phyloP scores from a whole-genome alignment of 305 asterid species.

The Nicotiana rustica region DNA sequence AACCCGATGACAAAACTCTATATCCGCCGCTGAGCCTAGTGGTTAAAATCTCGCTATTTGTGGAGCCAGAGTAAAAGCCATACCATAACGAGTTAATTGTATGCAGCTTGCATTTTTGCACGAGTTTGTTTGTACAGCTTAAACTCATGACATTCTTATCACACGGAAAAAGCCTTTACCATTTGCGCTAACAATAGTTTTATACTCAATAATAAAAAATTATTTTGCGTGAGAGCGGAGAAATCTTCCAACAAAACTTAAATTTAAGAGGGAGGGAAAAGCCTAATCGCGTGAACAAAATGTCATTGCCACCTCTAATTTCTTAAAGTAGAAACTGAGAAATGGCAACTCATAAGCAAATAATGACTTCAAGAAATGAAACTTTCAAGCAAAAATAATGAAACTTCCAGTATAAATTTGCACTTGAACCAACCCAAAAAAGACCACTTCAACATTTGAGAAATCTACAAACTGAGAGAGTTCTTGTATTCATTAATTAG shows the following conservation, averaged over 20 bases:
- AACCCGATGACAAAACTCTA: too few species aligned
- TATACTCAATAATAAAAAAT: background rate
- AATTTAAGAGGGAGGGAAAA: background rate
- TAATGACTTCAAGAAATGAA: constrained; percentile 24
- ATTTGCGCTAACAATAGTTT: background rate
- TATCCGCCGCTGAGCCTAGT: too few species aligned
- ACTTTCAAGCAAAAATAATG: constrained; percentile 1
- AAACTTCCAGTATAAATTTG: constrained; percentile 3
- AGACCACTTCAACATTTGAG: constrained; percentile 13
- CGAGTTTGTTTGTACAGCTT: background rate
- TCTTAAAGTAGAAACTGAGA: constrained; percentile 21
- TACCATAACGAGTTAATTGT: too few species aligned
- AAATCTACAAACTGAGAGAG: background rate
- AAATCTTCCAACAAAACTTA: background rate
- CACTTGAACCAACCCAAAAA: background rate
- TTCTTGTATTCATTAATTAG: background rate
- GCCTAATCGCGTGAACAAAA: background rate
- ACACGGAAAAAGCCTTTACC: background rate
- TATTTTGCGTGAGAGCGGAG: background rate
- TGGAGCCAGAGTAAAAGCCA: too few species aligned
- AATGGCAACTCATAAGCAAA: constrained; percentile 16
- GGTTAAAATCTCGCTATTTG: too few species aligned
- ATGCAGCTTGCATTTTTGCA: too few species aligned
- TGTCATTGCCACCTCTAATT: background rate
- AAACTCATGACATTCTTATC: accelerated